These are phyloP conservation scores for Arthroderma sp. DNA, from an alignment of 2,329 filamentous ascomycete genomes.

Conservation along the genomic window DNA sequence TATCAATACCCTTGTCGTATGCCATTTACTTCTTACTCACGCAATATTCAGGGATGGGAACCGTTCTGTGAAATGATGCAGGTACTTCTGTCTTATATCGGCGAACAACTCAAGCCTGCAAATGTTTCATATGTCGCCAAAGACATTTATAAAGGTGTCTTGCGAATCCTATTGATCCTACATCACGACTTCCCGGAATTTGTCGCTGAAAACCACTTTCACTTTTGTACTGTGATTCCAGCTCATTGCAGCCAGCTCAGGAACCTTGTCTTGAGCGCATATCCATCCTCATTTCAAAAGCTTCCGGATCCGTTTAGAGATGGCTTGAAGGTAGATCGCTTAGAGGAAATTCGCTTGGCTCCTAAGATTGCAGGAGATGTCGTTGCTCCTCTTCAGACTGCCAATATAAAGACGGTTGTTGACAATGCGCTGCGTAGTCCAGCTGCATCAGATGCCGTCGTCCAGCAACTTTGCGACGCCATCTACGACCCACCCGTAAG, in stretches of 20 bases:
- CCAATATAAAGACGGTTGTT: slow-evolving; percentile 41
- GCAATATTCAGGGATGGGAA: slow-evolving; percentile 50
- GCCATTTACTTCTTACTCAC: slow-evolving; percentile 4
- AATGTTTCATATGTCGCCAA: slow-evolving; percentile 58
- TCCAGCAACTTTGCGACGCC: slow-evolving; percentile 63
- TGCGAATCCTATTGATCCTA: slow-evolving; percentile 71
- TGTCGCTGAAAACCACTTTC: slow-evolving; percentile 71
- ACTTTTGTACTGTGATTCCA: slow-evolving; percentile 68
- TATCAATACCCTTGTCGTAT: not conserved
- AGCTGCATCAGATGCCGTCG: slow-evolving; percentile 51
- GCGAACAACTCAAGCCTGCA: slow-evolving; percentile 63
- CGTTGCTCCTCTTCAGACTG: slow-evolving; percentile 32
- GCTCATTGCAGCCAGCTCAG: slow-evolving; percentile 75
- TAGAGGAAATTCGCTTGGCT: slow-evolving; percentile 59
- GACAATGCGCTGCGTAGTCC: slow-evolving; percentile 43
- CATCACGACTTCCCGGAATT: slow-evolving; percentile 95
- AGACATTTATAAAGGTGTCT: slow-evolving; percentile 69
- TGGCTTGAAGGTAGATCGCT: slow-evolving; percentile 61
- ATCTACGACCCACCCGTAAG: slow-evolving; percentile 48
- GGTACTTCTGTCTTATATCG: slow-evolving; percentile 58
- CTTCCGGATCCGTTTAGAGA: slow-evolving; percentile 60
- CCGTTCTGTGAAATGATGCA: slow-evolving; percentile 61
- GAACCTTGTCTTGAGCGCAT: slow-evolving; percentile 76
- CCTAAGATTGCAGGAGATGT: slow-evolving; percentile 55
- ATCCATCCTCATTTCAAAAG: slow-evolving; percentile 55